Evolutionary conservation across 345 rosid species (phyloP).

Genomic region (Eucalyptus leucophloia): DNA sequence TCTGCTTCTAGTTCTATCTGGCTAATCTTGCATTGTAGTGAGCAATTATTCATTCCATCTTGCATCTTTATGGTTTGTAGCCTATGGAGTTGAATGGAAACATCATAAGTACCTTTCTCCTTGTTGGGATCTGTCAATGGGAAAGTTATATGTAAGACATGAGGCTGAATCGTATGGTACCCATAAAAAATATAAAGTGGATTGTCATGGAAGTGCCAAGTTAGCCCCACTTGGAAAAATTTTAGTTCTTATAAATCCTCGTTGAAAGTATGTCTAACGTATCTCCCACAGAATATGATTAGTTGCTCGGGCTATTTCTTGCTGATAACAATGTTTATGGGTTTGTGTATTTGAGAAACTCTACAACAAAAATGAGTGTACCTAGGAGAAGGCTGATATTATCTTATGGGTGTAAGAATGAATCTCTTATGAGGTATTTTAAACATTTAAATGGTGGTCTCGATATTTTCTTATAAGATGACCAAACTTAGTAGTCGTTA

Average conservation of each 20-base stretch:
- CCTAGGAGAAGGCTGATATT: too few relatives aligned
- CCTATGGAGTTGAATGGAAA: neutral
- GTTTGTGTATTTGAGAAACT: neutral
- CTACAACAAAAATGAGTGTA: neutral
- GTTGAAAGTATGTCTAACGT: neutral
- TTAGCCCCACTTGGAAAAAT: neutral
- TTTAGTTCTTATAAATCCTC: neutral
- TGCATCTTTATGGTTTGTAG: neutral
- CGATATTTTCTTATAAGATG: too few relatives aligned
- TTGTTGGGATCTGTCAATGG: neutral
- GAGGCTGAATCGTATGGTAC: neutral
- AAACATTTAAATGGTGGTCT: too few relatives aligned
- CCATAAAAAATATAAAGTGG: neutral
- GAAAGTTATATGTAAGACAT: neutral
- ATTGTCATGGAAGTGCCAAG: neutral
- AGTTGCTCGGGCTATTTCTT: neutral
- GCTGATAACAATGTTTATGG: neutral
- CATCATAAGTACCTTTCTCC: neutral
- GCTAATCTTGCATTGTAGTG: neutral
- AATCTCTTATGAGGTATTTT: too few relatives aligned
- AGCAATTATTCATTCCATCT: neutral
- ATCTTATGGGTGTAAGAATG: too few relatives aligned
- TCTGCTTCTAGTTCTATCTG: neutral
- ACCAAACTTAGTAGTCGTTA: too few relatives aligned
- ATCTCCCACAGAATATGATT: neutral